Evolutionary conservation across 768 basidiomycete species (phyloP).

Genomic region (Lyophyllum shimeji): DNA sequence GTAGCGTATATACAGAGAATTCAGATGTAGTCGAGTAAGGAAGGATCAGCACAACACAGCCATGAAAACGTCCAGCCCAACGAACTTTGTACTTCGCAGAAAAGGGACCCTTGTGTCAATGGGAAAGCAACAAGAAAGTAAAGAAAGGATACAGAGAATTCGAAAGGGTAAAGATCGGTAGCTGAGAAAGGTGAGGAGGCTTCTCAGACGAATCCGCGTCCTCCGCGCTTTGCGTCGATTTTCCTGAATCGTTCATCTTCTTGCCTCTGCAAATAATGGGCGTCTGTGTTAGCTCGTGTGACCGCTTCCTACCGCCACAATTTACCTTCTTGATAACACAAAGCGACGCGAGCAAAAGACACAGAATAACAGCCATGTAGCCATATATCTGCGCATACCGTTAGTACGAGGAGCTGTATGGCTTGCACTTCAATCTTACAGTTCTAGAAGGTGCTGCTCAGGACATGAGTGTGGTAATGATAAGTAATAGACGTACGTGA

Average conservation of each 20-base stretch:
- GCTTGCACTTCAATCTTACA: constrained; percentile 25
- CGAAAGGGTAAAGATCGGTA: background rate
- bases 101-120: background rate
- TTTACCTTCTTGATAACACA: constrained; percentile 83
- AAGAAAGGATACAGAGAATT: background rate
- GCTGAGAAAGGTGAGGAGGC: background rate
- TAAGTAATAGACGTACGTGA: constrained; percentile 59
- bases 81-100: background rate
- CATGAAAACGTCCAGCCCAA: background rate
- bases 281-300: background rate
- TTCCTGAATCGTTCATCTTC: constrained; percentile 84
- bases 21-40: background rate
- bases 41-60: background rate
- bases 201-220: constrained; percentile 77
- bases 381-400: constrained; percentile 61
- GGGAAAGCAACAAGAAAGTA: background rate
- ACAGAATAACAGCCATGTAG: constrained; percentile 77
- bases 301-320: background rate
- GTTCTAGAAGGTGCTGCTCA: constrained; percentile 36
- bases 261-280: constrained; percentile 50
- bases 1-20: constrained; percentile 1
- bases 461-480: background rate
- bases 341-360: constrained; percentile 74
- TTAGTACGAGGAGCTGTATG: constrained; percentile 3
- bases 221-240: constrained; percentile 89